A percentile compares a stretch with the other conserved stretches of the same genome.
Conservation (phyloP, 139 green algal genomes). For the Picochlorum sp. region DNA sequence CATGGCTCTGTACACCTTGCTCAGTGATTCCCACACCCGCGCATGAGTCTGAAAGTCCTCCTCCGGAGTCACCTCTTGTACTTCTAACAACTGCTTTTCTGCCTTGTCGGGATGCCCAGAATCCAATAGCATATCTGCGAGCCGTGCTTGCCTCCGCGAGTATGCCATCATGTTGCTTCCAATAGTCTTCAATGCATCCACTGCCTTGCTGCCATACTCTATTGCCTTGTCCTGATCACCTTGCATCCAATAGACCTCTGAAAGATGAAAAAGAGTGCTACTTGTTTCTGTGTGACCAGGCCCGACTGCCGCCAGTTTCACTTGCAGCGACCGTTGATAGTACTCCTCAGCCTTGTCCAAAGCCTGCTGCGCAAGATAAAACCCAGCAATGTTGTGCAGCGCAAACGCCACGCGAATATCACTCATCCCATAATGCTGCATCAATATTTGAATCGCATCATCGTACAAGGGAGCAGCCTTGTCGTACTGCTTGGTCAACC, state of each 20-base stretch:
- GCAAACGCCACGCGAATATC: slow-evolving; percentile 23
- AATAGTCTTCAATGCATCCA: slow-evolving; percentile 27
- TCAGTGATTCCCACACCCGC: not conserved
- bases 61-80: not conserved
- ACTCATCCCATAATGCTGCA: slow-evolving; percentile 13
- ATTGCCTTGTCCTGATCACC: slow-evolving; percentile 6
- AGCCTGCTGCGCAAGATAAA: slow-evolving; percentile 9
- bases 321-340: slow-evolving; percentile 39
- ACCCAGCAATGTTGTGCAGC: slow-evolving; percentile 32
- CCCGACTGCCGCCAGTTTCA: slow-evolving; percentile 46
- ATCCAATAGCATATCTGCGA: slow-evolving; percentile 27
- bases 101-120: not conserved
- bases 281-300: slow-evolving; percentile 16
- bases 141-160: slow-evolving; percentile 12
- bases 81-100: slow-evolving; percentile 10
- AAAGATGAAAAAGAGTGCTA: slow-evolving; percentile 16
- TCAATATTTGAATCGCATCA: slow-evolving; percentile 17
- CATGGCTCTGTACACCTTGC: no score
- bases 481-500: slow-evolving; percentile 40
- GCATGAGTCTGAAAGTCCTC: not conserved
- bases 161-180: slow-evolving; percentile 16
- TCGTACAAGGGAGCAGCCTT: slow-evolving; percentile 54
- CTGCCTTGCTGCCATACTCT: slow-evolving; percentile 10
- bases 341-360: slow-evolving; percentile 7
- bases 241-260: slow-evolving; percentile 21